Evolutionary conservation across 139 green algal species (phyloP), one percentile per base, ranked within the genome.

Genomic region (Coelastrella sp.): DNA sequence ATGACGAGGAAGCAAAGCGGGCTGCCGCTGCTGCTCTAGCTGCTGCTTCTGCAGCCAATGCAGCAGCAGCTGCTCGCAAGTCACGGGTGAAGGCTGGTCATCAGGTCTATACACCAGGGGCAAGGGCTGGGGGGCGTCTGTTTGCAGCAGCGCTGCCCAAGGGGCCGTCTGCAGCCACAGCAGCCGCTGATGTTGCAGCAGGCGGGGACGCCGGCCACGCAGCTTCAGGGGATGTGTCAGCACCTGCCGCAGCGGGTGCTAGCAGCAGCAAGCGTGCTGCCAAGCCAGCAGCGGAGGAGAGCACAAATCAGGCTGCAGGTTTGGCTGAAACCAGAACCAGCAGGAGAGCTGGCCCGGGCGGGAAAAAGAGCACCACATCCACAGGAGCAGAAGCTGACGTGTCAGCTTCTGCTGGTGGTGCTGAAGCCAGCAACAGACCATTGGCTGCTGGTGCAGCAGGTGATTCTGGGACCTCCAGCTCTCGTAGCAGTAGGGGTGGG

Each of bases 31-130:
- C 85, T 19, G 85, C 73, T 5, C 85, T 83, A 64, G 73, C 85
- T 32, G 85, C 85, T 57, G 85, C 85, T 16, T 81, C 85, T 56
- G 85, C 85, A n/a, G 85, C 85, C 5, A 90, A 90, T 54, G 85
- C 73, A 61, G 85, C 85, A 61, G 74, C 85, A 54, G 74, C 73
- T 65, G 85, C 71, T 7, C 73, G 73, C 59, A 90, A 90, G 73
- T 60, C 73, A 6, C 73, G 85, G 47, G 85, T 90, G 54, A 83
- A 83, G 22, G 73, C 73, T 17, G 85, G 85, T 5, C 71, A 90
- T 71, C 57, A 74, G 16, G 74, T 90, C 8, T 90, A 90, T 58
- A 90, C 85, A 59, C 85, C 85, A 57, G 85, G 85, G 13, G 85
- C 85, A 77, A 58, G 73, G 17, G 85, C 85, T n/a, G 85, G 73